Evolutionary conservation across 2,329 filamentous ascomycete genomes (phyloP), one percentile per base, ranked within the genome.

Genomic region (Cordyceps tenuipes): DNA sequence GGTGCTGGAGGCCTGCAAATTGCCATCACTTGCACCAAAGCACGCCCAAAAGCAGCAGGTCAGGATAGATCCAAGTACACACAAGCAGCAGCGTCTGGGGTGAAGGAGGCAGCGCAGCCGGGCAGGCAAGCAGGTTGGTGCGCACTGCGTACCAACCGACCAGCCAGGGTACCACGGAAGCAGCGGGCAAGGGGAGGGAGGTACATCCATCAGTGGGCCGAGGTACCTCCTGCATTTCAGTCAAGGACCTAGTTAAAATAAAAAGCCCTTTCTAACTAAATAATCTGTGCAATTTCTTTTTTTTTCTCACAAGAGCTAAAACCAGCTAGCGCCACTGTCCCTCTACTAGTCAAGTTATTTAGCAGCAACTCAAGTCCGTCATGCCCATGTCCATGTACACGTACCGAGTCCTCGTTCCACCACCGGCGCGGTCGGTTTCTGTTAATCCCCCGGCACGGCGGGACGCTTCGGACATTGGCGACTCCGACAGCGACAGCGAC

Each of bases 371-470:
- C 21, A 29, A n/a, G 15, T 44, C n/a, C 3, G 41, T n/a, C 41
- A 15, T n/a, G 41, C 41, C 17, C 13, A 44, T 8, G 4, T n/a
- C 43, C 52, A 54, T 23, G 23, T 23, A 23, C 52, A 23, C 4
- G 23, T 4, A 4, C 51, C 39, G 39, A 44, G 17, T 31, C 19
- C 41, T 31, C 26, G 5, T 21, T 17, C 29, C 43, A 29, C 31
- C 43, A 36, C 56, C 56, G 56, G 47, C 23, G 23, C 34, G 15
- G 55, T 58, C 56, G 56, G 56, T n/a, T 47, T 58, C 56, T 51
- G 26, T 31, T n/a, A 51, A 51, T 23, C 17, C 47, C 26, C 46
- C 46, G 56, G 47, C 34, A 47, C 46, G 55, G 36, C 34, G 56
- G 13, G 55, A 58, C 17, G 3, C 23, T 41, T 57, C 47, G 46